Base-by-base conservation (phyloP, 2,329 filamentous ascomycete genomes). In the Paecilomyces dactylethromorphus region DNA sequence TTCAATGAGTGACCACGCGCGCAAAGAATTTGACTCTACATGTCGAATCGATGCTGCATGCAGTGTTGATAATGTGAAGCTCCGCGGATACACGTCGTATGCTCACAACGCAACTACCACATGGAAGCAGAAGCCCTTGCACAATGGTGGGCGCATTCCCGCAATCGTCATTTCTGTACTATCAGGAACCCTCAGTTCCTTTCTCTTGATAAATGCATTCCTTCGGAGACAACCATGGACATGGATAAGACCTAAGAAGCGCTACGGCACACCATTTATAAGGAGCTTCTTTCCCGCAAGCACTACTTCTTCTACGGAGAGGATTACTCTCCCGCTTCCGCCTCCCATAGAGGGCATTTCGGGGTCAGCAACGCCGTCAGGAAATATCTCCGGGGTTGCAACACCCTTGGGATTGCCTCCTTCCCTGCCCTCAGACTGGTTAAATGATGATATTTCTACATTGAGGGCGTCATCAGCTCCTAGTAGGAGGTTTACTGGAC, bases 1-100 rank as follows among this genome's bases (percentile, higher is more conserved):
- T 1, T 62, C 71, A 7, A 76, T 71, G 66, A 77, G 68, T 8
- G 57, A 69, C 18, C 63, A 69, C 12, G 61, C 64, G 5, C 65
- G 63, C 31, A 33, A 56, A 26, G 59, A 52, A 11, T 76, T 73
- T 56, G 64, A 67, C 24, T 56, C 61, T 3, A 65, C 66, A 32
- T 78, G 75, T 56, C 58, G 64, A 18, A 26, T 67, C 12, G 54
- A 62, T 3, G 63, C 68, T 35, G 71, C 73, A 12, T 78, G 76
- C 59, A 68, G 64, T 2, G 73, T 73, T 63, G 65, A 70, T 31
- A 72, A 76, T 57, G 62, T 64, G 31, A 64, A 64, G 10, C 64
- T 76, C 12, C 71, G 74, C 22, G 71, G 71, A 15, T 68, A 69
- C 13, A 69, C 69, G 3, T 52, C 68, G 3, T 72, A 66, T 45